Percentiles rank a stretch among this genome's conserved stretches.
These are phyloP conservation scores for Candida pini DNA, from an alignment of 805 yeast genomes.

Conservation along the genomic window DNA sequence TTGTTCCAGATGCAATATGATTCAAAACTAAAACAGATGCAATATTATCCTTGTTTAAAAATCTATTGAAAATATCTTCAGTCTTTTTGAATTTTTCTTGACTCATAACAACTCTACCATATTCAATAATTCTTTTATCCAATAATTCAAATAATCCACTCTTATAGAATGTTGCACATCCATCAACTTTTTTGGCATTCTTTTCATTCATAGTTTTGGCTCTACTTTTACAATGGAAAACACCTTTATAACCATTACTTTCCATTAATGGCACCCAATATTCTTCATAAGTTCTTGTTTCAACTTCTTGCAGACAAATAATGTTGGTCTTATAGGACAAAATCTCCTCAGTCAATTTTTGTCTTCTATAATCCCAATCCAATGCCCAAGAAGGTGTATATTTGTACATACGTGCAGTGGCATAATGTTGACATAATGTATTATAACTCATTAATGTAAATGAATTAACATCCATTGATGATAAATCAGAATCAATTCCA, in stretches of 20 bases:
- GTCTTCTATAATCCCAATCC: constrained; percentile 85
- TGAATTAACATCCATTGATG: constrained; percentile 29
- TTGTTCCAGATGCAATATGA: constrained; percentile 65
- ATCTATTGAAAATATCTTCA: constrained; percentile 91
- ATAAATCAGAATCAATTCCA: constrained; percentile 21
- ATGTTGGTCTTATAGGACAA: constrained; percentile 63
- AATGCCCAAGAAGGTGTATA: constrained; percentile 98
- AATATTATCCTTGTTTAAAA: constrained; percentile 91
- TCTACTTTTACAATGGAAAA: constrained; percentile 83
- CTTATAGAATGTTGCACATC: constrained; percentile 92
- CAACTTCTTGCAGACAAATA: constrained; percentile 93
- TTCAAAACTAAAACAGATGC: constrained; percentile 75
- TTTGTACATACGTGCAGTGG: constrained; percentile 85
- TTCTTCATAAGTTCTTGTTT: constrained; percentile 77
- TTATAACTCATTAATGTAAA: constrained; percentile 86
- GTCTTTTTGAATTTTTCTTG: constrained; percentile 86
- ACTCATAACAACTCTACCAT: constrained; percentile 72
- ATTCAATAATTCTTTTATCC: constrained; percentile 74
- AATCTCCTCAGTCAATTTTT: constrained; percentile 69
- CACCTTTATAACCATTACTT: constrained; percentile 71
- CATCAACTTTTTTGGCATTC: constrained; percentile 90
- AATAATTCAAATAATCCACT: constrained; percentile 61
- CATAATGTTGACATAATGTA: constrained; percentile 92
- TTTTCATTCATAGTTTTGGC: constrained; percentile 81
- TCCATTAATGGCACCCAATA: constrained; percentile 76